phyloP scores from a whole-genome alignment of 306 rosid genomes.

The Acacia acuminata region DNA sequence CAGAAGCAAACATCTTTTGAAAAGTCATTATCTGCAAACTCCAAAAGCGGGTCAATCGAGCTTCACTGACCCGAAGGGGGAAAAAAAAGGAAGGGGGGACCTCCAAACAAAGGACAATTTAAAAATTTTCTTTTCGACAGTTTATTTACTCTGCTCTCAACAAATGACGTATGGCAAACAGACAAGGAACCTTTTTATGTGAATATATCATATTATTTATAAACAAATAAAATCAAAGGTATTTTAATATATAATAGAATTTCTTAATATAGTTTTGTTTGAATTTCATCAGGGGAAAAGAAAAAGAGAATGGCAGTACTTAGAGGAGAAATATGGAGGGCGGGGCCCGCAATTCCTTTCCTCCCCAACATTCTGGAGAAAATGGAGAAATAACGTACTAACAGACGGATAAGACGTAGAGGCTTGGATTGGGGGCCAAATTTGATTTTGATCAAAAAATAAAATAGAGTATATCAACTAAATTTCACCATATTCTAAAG shows the following conservation, averaged over 20 bases:
- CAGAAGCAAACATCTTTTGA: slow-evolving; percentile 33
- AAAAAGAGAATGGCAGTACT: background rate
- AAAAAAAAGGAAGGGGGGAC: background rate
- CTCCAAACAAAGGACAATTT: slow-evolving; percentile 30
- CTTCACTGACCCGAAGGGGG: background rate
- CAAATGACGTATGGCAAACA: slow-evolving; percentile 31
- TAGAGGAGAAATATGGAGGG: background rate
- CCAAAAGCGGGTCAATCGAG: slow-evolving; percentile 46
- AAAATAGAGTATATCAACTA: background rate
- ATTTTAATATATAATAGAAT: background rate
- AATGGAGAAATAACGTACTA: background rate
- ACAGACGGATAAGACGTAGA: background rate
- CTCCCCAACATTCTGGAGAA: slow-evolving; percentile 10
- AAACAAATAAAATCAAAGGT: background rate
- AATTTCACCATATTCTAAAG: background rate
- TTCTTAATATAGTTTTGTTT: background rate
- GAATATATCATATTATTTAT: background rate
- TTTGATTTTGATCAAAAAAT: background rate
- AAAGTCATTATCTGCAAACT: slow-evolving; percentile 54
- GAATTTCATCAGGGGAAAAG: no score
- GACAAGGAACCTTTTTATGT: background rate
- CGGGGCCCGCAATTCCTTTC: background rate
- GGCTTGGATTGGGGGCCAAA: background rate
- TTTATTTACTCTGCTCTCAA: slow-evolving; percentile 16
- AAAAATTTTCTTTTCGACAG: background rate